phyloP scores from a whole-genome alignment of 129 eudicot species.

The Helichrysum umbraculigerum region DNA sequence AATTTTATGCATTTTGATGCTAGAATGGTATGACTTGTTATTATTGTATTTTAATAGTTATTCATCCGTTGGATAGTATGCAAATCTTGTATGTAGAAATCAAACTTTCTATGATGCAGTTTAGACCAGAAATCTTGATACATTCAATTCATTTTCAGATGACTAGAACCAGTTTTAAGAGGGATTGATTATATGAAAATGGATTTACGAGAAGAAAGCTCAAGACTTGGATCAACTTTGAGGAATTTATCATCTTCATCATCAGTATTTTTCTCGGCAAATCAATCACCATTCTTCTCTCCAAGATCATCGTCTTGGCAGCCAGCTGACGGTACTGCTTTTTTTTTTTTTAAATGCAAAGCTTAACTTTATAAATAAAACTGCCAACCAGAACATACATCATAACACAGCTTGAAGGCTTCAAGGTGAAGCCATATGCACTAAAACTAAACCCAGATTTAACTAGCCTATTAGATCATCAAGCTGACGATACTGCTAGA shows the following conservation, averaged over 20 bases:
- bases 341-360: no score
- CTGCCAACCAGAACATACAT: no score
- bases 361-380: no score
- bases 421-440: no score
- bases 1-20: constrained; percentile 7
- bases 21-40: background rate
- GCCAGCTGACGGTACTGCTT: constrained; percentile 41
- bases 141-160: constrained; percentile 38
- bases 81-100: background rate
- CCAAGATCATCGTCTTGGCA: constrained; percentile 68
- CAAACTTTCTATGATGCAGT: background rate
- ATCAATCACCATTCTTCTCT: constrained; percentile 87
- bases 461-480: no score
- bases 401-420: no score
- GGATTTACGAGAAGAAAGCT: constrained; percentile 80
- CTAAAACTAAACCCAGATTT: no score
- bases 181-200: constrained; percentile 39
- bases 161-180: constrained; percentile 27
- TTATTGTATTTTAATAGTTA: background rate
- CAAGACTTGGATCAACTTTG: constrained; percentile 64
- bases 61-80: background rate
- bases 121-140: constrained; percentile 21
- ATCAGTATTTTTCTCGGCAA: constrained; percentile 84
- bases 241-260: constrained; percentile 91
- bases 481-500: constrained; percentile 37